Conservation (phyloP, 1,284 basidiomycete species). For the Cutaneotrichosporon daszewskae region DNA sequence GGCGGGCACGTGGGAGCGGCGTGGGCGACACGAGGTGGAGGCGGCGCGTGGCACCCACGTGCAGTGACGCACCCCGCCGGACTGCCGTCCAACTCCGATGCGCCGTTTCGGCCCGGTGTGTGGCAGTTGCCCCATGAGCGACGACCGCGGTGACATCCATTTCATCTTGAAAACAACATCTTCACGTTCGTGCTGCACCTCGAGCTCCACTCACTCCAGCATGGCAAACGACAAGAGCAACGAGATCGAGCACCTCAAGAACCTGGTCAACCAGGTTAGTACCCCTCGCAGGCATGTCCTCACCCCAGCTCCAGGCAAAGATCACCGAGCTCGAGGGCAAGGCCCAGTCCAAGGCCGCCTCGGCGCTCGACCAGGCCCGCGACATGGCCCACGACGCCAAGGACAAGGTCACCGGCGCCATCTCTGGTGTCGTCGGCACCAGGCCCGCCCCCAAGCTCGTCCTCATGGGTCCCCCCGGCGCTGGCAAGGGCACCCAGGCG, state of each 20-base stretch:
- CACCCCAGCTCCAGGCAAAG: conserved; percentile 42
- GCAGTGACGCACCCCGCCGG: too few species aligned
- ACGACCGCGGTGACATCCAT: too few species aligned
- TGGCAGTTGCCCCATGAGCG: too few species aligned
- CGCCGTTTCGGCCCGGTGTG: too few species aligned
- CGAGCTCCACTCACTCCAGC: neutral
- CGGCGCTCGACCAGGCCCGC: too few species aligned
- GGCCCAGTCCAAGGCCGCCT: conserved; percentile 21
- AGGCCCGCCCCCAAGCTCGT: conserved; percentile 71
- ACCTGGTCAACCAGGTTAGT: conserved; percentile 63
- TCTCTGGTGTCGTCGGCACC: conserved; percentile 50
- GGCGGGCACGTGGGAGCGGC: too few species aligned
- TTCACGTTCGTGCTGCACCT: neutral
- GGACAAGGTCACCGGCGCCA: conserved; percentile 4
- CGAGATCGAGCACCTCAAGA: conserved; percentile 85
- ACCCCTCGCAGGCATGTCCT: neutral
- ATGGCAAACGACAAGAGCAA: conserved; percentile 19
- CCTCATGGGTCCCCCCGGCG: conserved; percentile 91
- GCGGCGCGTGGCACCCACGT: too few species aligned
- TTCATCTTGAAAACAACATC: too few species aligned
- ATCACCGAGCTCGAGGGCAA: conserved; percentile 39
- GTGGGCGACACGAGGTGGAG: too few species aligned
- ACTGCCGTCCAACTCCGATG: too few species aligned
- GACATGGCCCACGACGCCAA: too few species aligned
- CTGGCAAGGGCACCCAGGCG: conserved; percentile 97